Evolutionary conservation across 257 asterid species (phyloP).

Genomic region (Nicotiana tabacum): DNA sequence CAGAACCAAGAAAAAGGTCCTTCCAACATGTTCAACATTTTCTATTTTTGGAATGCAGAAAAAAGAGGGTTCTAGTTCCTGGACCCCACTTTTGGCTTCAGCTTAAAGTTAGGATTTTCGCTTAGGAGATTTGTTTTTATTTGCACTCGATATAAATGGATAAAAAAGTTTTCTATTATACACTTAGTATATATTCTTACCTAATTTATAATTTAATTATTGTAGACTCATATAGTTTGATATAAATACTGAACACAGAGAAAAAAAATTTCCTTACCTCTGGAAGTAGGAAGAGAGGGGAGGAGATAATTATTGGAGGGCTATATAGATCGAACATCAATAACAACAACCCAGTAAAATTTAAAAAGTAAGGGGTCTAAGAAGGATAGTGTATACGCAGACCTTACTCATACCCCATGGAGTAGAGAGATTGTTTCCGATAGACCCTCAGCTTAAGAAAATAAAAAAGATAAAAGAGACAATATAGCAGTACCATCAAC

Average conservation of each 20-base stretch:
- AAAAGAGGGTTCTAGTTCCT: background rate
- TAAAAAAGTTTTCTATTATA: background rate
- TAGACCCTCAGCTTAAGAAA: too few species aligned
- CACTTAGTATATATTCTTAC: background rate
- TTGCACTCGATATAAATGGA: background rate
- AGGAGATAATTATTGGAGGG: background rate
- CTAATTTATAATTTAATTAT: background rate
- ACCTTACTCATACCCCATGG: too few species aligned
- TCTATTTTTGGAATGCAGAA: conserved; percentile 19
- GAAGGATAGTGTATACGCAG: too few species aligned
- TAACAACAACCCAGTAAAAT: too few species aligned
- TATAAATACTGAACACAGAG: too few species aligned
- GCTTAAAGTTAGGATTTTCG: background rate
- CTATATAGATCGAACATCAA: background rate
- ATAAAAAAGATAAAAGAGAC: too few species aligned
- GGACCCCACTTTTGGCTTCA: conserved; percentile 2
- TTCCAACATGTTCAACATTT: conserved; percentile 13
- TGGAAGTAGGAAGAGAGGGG: background rate
- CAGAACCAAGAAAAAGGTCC: conserved; percentile 5
- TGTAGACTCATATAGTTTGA: background rate
- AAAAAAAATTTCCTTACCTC: too few species aligned
- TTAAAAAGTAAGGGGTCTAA: too few species aligned
- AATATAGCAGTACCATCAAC: too few species aligned
- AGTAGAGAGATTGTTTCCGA: too few species aligned
- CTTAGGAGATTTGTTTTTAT: too few species aligned